phyloP scores from a whole-genome alignment of 352 stramenopile species.

The Globisporangium echinulatum region DNA sequence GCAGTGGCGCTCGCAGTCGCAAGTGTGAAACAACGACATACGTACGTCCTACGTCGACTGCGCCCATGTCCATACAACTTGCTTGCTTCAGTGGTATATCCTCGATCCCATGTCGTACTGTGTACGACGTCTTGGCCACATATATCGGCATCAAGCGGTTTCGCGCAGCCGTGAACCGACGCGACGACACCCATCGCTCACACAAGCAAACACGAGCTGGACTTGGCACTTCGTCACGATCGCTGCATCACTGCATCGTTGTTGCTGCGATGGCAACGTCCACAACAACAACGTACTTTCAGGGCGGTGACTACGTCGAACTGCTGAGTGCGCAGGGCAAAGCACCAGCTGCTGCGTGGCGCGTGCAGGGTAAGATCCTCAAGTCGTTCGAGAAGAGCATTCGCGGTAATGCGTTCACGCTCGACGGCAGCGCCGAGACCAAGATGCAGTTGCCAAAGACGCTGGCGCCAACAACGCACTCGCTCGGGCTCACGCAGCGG shows the following conservation, averaged over 20 bases:
- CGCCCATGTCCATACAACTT: too few relatives aligned
- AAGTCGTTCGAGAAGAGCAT: conserved; percentile 80
- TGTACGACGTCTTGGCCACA: too few relatives aligned
- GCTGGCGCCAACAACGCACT: conserved; percentile 12
- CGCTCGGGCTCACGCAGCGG: conserved; percentile 59
- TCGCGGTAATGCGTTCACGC: conserved; percentile 67
- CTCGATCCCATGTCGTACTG: too few relatives aligned
- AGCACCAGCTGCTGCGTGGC: conserved; percentile 55
- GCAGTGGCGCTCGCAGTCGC: too few relatives aligned
- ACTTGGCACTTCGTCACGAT: too few relatives aligned
- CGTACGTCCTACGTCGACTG: too few relatives aligned
- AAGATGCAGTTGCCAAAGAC: conserved; percentile 79
- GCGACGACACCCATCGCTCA: neutral
- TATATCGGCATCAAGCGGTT: too few relatives aligned
- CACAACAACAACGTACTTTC: conserved; percentile 41
- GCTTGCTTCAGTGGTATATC: too few relatives aligned
- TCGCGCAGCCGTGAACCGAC: neutral
- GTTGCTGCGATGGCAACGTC: neutral
- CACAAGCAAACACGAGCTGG: too few relatives aligned
- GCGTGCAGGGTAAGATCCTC: conserved; percentile 67
- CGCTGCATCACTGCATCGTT: too few relatives aligned
- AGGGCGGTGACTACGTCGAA: conserved; percentile 78
- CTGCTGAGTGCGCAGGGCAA: conserved; percentile 77
- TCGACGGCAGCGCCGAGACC: conserved; percentile 71
- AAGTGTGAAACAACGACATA: too few relatives aligned